Conservation (phyloP, 2,329 filamentous ascomycete species). For the Pestalotiopsis fici region DNA sequence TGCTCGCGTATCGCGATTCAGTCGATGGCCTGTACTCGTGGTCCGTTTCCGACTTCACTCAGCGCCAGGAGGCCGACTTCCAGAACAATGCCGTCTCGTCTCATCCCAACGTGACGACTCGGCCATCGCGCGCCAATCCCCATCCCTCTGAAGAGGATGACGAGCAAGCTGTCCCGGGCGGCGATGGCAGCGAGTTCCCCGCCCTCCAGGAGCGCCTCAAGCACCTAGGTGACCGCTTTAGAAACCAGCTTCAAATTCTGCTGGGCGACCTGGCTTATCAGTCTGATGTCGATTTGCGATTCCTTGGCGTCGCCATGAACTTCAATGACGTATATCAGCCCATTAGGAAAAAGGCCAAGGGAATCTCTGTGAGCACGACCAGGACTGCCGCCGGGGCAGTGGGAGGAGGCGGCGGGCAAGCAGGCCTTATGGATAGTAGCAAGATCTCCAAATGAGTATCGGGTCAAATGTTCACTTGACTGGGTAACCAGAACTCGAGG, state of each 20-base stretch:
- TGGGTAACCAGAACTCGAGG: background rate
- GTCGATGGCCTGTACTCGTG: slow-evolving; percentile 95
- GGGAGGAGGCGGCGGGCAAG: background rate
- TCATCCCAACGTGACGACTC: slow-evolving; percentile 27
- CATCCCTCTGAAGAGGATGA: slow-evolving; percentile 23
- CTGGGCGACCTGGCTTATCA: slow-evolving; percentile 91
- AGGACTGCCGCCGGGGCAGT: background rate
- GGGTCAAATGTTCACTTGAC: background rate
- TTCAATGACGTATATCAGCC: slow-evolving; percentile 97
- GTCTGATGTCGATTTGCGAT: slow-evolving; percentile 91
- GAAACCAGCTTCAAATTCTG: slow-evolving; percentile 74
- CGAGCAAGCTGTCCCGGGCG: slow-evolving; percentile 45
- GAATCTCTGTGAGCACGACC: slow-evolving; percentile 16
- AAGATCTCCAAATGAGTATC: background rate
- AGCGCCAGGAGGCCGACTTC: slow-evolving; percentile 81
- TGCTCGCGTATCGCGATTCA: slow-evolving; percentile 90
- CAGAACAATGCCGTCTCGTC: slow-evolving; percentile 27
- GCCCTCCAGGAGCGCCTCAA: slow-evolving; percentile 73
- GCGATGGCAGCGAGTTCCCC: slow-evolving; percentile 68
- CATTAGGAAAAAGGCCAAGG: slow-evolving; percentile 62
- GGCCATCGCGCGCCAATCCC: slow-evolving; percentile 5
- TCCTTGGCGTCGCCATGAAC: slow-evolving; percentile 96
- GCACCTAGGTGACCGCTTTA: slow-evolving; percentile 75
- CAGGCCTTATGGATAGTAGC: background rate
- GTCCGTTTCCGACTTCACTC: slow-evolving; percentile 91